phyloP scores from a whole-genome alignment of 495 filamentous ascomycete species.

The Tuber aestivum region DNA sequence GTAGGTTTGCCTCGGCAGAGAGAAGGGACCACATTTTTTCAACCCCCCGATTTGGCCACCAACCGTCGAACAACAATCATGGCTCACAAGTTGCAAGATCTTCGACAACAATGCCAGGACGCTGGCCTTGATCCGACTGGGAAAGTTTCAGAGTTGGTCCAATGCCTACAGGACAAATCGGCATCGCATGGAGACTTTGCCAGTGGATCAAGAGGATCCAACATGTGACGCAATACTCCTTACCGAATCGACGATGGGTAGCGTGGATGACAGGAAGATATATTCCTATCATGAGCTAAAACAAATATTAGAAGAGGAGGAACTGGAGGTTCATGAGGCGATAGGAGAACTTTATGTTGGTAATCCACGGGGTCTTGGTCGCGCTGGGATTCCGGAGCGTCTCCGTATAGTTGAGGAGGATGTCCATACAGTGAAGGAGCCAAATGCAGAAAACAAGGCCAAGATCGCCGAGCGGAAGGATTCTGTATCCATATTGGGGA shows the following conservation, averaged over 20 bases:
- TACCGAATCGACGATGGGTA: conserved; percentile 10
- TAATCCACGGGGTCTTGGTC: conserved; percentile 10
- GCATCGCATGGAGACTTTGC: neutral
- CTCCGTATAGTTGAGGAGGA: neutral
- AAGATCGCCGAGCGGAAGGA: neutral
- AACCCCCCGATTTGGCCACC: neutral
- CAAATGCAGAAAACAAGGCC: neutral
- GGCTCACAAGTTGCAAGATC: neutral
- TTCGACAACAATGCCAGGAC: neutral
- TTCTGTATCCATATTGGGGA: neutral
- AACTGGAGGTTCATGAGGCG: conserved; percentile 12
- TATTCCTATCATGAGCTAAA: conserved; percentile 13
- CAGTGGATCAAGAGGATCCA: conserved; percentile 9
- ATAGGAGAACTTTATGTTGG: conserved; percentile 15
- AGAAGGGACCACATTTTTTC: too few species aligned
- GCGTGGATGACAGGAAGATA: conserved; percentile 6
- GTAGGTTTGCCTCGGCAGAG: neutral
- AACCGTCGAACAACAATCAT: neutral
- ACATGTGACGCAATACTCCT: conserved; percentile 21
- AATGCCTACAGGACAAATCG: neutral
- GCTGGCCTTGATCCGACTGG: neutral
- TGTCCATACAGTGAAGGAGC: neutral
- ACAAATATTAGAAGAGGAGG: conserved; percentile 11
- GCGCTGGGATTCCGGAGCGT: neutral
- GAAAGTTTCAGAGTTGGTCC: neutral